Evolutionary conservation across 1,139 yeast genomes (phyloP), one percentile per base, ranked within the genome.

Genomic region (Ashbya aceris): DNA sequence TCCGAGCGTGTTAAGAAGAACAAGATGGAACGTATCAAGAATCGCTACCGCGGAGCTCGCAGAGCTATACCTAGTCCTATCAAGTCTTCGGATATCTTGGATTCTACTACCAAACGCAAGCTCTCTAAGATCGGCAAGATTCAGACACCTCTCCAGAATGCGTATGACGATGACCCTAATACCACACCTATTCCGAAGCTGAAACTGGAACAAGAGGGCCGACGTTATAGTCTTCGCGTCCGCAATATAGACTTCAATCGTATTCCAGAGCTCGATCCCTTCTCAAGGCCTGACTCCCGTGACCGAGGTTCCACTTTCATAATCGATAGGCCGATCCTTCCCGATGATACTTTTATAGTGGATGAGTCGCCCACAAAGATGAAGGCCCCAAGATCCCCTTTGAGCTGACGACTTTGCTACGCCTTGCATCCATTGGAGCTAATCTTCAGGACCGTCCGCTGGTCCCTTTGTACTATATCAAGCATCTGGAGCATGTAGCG

Each of bases 31-130:
- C 66, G 64, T 5, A 51, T 61, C 49, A 62, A 49, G 39, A 50
- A 50, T n/a, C 60, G 55, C 34, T 65, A 61, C 40, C 56, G 61
- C 11, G 58, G 56, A 38, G 56, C 60, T 3, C 59, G 60, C 32
- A 51, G 55, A 30, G 64, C 64, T 1, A 60, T 64, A 17, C 68
- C 68, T 17, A 62, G 67, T 45, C 68, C 68, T 3, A 44, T 56
- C 12, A 61, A 55, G 37, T 41, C 49, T 7, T 48, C 59, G 2
- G 29, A 33, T 2, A 32, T 38, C 8, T 45, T 50, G 27, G 48
- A 46, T 34, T 43, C 50, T 28, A 38, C 46, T 1, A 46, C 50
- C 14, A 46, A 50, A 37, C 43, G 44, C 30, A 46, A 47, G 33
- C 42, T 50, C 10, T 39, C 48, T 31, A 35, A 42, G 35, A 40